Evolutionary conservation across 2,329 filamentous ascomycete species (phyloP), one percentile per base, ranked within the genome.

Genomic region (Tolypocladium ophioglossoides): DNA sequence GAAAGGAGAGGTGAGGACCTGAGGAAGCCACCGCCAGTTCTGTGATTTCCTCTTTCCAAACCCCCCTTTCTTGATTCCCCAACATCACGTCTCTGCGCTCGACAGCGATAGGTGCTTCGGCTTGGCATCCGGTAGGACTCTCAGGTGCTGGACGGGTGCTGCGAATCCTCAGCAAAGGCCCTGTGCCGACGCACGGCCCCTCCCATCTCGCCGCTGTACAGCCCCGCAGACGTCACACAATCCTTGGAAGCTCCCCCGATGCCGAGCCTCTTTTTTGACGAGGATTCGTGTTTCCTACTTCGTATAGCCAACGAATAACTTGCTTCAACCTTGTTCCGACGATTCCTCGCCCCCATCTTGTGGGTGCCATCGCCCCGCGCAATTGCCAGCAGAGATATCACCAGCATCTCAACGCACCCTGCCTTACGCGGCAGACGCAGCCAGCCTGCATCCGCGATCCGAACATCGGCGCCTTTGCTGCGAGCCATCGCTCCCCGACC

Each of bases 181-280:
- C 27, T 14, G 44, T 48, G 34, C 27, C 44, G 44, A 9, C 27
- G 24, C 27, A 8, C 27, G 24, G 11, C 41, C 40, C 22, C 8
- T 44, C 40, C 7, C 41, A n/a, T 27, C 44, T 5, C 14, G 35
- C 35, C 6, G 35, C 16, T 2, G 16, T 35, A 24, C 9, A 37
- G 48, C 32, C 48, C 48, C 48, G 48, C 48, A 38, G 48, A 50
- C 48, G 48, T 50, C 48, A 50, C 48, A 50, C 48, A 20, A n/a
- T n/a, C 40, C 40, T 24, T 14, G 12, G 18, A 39, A 38, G 37
- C 37, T 38, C 18, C 35, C 35, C 38, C 38, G 18, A n/a, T 12
- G 44, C 27, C 27, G 44, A 34, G 44, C 44, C 41, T 48, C 44
- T n/a, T 32, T 30, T 12, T 18, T 20, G 27, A 34, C 27, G 44